Evolutionary conservation across 1,284 basidiomycete genomes (phyloP).

Genomic region (Ustilago trichophora): DNA sequence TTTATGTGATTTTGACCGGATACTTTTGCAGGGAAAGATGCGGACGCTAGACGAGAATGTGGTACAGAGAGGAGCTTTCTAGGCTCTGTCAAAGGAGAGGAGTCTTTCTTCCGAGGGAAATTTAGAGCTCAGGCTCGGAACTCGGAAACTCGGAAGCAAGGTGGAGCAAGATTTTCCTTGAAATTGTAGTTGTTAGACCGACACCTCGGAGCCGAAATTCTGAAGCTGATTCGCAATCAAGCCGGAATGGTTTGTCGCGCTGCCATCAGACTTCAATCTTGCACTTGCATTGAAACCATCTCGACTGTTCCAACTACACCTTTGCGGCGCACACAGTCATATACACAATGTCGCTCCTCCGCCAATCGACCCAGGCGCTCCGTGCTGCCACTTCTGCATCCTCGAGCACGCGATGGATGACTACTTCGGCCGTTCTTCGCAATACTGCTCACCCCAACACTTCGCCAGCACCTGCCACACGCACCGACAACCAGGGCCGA

Average conservation of each 20-base stretch:
- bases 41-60: too few species aligned
- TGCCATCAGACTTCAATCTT: neutral
- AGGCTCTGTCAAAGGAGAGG: neutral
- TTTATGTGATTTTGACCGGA: too few species aligned
- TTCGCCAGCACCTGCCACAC: slow-evolving; percentile 32
- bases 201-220: slow-evolving; percentile 21
- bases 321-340: slow-evolving; percentile 1
- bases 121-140: slow-evolving; percentile 15
- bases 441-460: slow-evolving; percentile 38
- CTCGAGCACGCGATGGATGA: slow-evolving; percentile 37
- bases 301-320: neutral
- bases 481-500: slow-evolving; percentile 34
- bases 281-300: neutral
- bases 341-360: slow-evolving; percentile 31
- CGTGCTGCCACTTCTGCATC: slow-evolving; percentile 30
- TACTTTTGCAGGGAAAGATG: neutral
- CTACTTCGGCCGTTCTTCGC: slow-evolving; percentile 28
- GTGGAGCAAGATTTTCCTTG: slow-evolving; percentile 1
- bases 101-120: slow-evolving; percentile 6
- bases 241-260: slow-evolving; percentile 15
- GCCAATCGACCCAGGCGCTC: slow-evolving; percentile 41
- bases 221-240: slow-evolving; percentile 14
- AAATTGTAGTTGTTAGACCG: slow-evolving; percentile 16
- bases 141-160: slow-evolving; percentile 23
- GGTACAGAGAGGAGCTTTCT: too few species aligned